These are phyloP conservation scores for Ustilago esculenta DNA, from an alignment of 1,284 basidiomycete species.

Conservation along the genomic window DNA sequence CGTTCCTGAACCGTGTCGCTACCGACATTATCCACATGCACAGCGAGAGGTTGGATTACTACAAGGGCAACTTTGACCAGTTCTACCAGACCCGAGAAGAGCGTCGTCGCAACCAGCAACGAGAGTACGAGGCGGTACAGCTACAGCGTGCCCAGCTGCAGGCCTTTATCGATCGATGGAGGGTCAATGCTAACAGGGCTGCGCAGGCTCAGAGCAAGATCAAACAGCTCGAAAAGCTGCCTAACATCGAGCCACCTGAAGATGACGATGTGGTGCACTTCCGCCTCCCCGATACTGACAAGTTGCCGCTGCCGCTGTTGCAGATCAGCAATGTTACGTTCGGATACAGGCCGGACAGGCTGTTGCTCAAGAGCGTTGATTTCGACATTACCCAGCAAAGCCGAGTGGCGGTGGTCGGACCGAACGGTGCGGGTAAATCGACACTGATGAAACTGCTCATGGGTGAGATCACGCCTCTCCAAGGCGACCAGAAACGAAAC, in stretches of 20 bases:
- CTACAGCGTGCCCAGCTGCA: conserved; percentile 93
- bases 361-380: conserved; percentile 82
- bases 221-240: conserved; percentile 97
- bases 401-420: conserved; percentile 62
- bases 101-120: conserved; percentile 86
- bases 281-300: conserved; percentile 69
- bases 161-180: conserved; percentile 79
- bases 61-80: conserved; percentile 97
- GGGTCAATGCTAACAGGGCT: conserved; percentile 64
- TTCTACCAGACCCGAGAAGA: conserved; percentile 99
- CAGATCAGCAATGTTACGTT: conserved; percentile 92
- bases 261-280: conserved; percentile 80
- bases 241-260: conserved; percentile 90
- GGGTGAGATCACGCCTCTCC: conserved; percentile 82
- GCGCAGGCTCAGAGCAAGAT: conserved; percentile 93
- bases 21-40: conserved; percentile 99
- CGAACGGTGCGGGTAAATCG: conserved; percentile 71
- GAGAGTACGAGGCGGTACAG: conserved; percentile 83
- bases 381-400: conserved; percentile 74
- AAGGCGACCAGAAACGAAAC: conserved; percentile 88
- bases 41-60: conserved; percentile 91
- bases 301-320: conserved; percentile 94
- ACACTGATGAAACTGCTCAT: conserved; percentile 96
- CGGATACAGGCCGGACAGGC: conserved; percentile 83
- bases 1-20: conserved; percentile 95